Evolutionary conservation across 2,329 filamentous ascomycete genomes (phyloP), one percentile per base, ranked within the genome.

Genomic region (Dothideomycetidae sp.): DNA sequence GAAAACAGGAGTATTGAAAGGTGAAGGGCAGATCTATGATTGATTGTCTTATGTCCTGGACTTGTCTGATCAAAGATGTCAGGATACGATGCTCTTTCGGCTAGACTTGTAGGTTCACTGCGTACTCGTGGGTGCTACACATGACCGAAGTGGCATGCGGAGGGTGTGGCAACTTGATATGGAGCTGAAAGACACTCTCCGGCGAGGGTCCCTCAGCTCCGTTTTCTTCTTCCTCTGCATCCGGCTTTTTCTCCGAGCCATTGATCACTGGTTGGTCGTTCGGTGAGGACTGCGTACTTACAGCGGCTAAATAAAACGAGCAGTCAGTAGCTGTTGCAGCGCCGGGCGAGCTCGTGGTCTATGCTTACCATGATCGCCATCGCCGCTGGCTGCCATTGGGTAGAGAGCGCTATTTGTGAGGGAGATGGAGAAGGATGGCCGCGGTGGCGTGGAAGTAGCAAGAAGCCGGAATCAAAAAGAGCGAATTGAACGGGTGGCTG

Each of bases 1-100:
- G 90, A 67, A 98, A 98, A 68, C 90, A 98, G 37, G 90, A 93
- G 66, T 94, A 94, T 61, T 93, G 85, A 64, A 94, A 90, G 36
- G 88, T 92, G 42, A 79, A 71, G 4, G 90, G 90, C 34, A 85
- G 71, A 61, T 98, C 90, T 62, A 94, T 85, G 56, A 98, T 81
- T 44, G 86, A 88, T 62, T 96, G 90, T 48, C 90, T 82, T 50
- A 98, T 78, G 67, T 98, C 90, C 61, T 96, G 90, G 44, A 96
- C 79, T 59, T 94, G 88, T 63, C 98, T 92, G 67, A 93, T n/a
- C 21, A 81, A 47, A 78, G 48, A 33, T 36, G 38, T 28, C 32
- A 36, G 33, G 31, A 19, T 19, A 12, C 29, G 17, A 28, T n/a
- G n/a, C 11, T 38, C 11, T 38, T 19, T 21, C 26, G 50, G 51